These are phyloP conservation scores for Chenopodium formosanum DNA, from an alignment of 148 eudicot species.

Conservation along the genomic window DNA sequence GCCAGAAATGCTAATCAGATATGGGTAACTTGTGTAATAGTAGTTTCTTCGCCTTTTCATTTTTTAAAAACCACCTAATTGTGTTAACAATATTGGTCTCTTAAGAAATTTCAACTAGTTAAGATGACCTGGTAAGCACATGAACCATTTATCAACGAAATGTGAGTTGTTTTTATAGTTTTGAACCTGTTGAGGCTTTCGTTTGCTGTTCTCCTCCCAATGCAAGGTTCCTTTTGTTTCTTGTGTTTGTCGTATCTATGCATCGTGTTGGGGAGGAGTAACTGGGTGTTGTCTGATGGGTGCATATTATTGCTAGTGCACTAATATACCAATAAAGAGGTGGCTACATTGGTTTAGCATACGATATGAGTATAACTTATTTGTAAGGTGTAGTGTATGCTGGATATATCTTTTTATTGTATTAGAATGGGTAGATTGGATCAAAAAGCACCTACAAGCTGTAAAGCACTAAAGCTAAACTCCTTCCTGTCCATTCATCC, in stretches of 20 bases:
- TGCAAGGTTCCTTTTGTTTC: neutral
- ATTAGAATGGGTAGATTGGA: neutral
- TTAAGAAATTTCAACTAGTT: too few relatives aligned
- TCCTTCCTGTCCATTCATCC: neutral
- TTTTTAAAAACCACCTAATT: too few relatives aligned
- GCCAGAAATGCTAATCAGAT: neutral
- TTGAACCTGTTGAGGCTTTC: neutral
- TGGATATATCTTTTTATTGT: neutral
- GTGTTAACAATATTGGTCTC: too few relatives aligned
- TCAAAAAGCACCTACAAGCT: neutral
- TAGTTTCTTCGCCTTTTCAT: too few relatives aligned
- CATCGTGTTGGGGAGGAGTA: neutral
- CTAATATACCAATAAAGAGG: neutral
- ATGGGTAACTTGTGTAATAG: neutral
- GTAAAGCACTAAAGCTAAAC: neutral
- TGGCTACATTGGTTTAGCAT: neutral
- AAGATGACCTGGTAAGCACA: too few relatives aligned
- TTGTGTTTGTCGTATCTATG: neutral
- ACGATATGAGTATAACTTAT: too few relatives aligned
- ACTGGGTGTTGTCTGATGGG: neutral
- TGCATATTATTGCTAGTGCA: neutral
- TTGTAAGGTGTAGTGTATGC: too few relatives aligned
- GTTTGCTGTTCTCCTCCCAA: neutral
- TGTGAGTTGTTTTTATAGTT: neutral
- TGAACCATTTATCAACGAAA: neutral